Base-by-base conservation (phyloP, 192 early-diverging fungal genomes). In the Dispira simplex region DNA sequence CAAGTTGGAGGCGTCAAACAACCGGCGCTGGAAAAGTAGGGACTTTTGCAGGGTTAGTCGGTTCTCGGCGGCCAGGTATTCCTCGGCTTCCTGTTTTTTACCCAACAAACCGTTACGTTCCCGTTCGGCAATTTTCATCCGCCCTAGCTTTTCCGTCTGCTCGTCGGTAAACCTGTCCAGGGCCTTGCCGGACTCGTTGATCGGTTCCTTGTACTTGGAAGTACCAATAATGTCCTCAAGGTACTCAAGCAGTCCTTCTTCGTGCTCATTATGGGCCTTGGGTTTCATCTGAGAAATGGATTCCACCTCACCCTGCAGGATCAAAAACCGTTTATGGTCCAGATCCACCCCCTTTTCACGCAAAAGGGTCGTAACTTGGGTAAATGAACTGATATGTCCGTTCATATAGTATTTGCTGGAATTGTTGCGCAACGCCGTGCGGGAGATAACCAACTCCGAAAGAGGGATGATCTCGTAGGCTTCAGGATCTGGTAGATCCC, bases 151-250 rank as follows among this genome's bases (percentile, higher is more conserved):
- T 64, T 90, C 90, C 14, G 85, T 78, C 16, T 91, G 76, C 62
- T 79, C 81, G 52, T 85, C 81, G 63, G 88, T 91, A 16, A 95
- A 68, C 32, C 70, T 71, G 51, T 99, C 97, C 0, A 97, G 70
- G 54, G 77, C 70, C 43, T 71, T 66, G 21, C 69, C 80, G 8
- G 85, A 78, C 21, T 85, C 77, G 64, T 91, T 88, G 66, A 99
- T 97, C 39, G 80, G 79, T 20, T 76, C 77, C 73, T 97, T 95
- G 69, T 93, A 97, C 55, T 73, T 72, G 0, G 87, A 83, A 0
- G 95, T 98, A 16, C 97, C 97, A 43, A 99, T 97, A 52, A 99
- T 98, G 70, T 99, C 97, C 71, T 99, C 97, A 32, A 99, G 75
- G 70, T 95, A 99, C 70, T 99, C 97, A 8, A 99, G 79, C 46